phyloP scores from a whole-genome alignment of 805 yeast species.

The Kuraishia ogatae region DNA sequence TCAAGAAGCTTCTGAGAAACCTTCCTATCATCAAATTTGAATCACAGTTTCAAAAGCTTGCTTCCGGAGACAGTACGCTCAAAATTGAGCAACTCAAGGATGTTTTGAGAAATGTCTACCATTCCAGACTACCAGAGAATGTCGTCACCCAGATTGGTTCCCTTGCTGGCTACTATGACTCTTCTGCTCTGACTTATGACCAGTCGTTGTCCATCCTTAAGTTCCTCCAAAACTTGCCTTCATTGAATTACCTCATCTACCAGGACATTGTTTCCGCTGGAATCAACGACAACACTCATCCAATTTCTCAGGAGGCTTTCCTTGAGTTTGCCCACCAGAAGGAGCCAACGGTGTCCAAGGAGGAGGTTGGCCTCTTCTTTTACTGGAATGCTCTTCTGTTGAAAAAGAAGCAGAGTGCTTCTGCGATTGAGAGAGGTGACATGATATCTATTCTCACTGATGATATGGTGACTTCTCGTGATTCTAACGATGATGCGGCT shows the following conservation, averaged over 20 bases:
- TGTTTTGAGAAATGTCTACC: conserved; percentile 17
- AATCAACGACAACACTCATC: conserved; percentile 10
- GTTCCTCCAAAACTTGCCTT: conserved; percentile 28
- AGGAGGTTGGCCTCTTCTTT: conserved; percentile 23
- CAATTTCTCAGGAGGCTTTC: conserved; percentile 16
- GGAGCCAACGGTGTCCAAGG: conserved; percentile 11
- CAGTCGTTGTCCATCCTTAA: conserved; percentile 39
- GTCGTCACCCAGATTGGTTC: conserved; percentile 57
- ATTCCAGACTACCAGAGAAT: conserved; percentile 28
- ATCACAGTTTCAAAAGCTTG: conserved; percentile 10
- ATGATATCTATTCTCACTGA: conserved; percentile 38
- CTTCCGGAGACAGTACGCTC: conserved; percentile 8
- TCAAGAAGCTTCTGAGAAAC: conserved; percentile 14
- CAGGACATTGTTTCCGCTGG: conserved; percentile 10
- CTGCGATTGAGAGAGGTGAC: conserved; percentile 20
- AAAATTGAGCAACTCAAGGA: conserved; percentile 11
- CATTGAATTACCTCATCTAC: conserved; percentile 20
- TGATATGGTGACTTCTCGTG: conserved; percentile 40
- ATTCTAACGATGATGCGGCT: conserved; percentile 29
- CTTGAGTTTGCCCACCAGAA: conserved; percentile 13
- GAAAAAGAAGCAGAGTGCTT: conserved; percentile 14
- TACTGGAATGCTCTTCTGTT: conserved; percentile 24
- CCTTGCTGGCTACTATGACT: conserved; percentile 26
- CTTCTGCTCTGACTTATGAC: conserved; percentile 35
- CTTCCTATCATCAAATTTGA: conserved; percentile 20